Conservation (phyloP, 2,329 filamentous ascomycete genomes). For the Colletotrichum caudatum region DNA sequence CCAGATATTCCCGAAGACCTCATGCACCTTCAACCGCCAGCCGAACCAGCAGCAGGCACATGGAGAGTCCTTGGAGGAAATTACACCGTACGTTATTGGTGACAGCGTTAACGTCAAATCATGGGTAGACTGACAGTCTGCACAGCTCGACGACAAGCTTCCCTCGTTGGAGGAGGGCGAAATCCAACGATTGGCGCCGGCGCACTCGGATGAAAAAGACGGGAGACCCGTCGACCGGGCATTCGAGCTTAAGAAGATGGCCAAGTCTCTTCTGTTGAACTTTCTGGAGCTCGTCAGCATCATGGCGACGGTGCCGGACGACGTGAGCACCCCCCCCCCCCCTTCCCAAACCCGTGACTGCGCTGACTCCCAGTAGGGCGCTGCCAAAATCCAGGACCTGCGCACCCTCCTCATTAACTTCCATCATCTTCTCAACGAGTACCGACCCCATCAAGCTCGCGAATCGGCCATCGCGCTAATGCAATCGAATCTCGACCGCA, state of each 20-base stretch:
- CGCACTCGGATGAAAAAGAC: conserved; percentile 58
- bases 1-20: conserved; percentile 76
- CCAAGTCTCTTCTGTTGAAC: conserved; percentile 87
- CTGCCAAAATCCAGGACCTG: conserved; percentile 81
- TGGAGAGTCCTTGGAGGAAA: conserved; percentile 81
- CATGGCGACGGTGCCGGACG: conserved; percentile 73
- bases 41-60: conserved; percentile 75
- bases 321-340: conserved; percentile 49
- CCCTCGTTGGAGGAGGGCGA: conserved; percentile 77
- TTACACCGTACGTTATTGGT: conserved; percentile 61
- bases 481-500: conserved; percentile 83
- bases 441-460: conserved; percentile 90
- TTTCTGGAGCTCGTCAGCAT: conserved; percentile 87
- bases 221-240: conserved; percentile 71
- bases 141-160: conserved; percentile 69
- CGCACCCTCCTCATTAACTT: conserved; percentile 89
- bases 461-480: conserved; percentile 89
- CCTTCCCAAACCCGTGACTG: background rate
- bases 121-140: conserved; percentile 3
- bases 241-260: conserved; percentile 78
- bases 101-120: fast-evolving
- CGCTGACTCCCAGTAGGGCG: conserved; percentile 57
- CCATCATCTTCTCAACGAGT: conserved; percentile 93
- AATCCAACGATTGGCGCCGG: conserved; percentile 64
- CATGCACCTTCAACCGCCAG: conserved; percentile 82